Percentiles rank a stretch among this genome's conserved stretches.
phyloP scores from a whole-genome alignment of 257 asterid genomes.

The Salvia splendens region DNA sequence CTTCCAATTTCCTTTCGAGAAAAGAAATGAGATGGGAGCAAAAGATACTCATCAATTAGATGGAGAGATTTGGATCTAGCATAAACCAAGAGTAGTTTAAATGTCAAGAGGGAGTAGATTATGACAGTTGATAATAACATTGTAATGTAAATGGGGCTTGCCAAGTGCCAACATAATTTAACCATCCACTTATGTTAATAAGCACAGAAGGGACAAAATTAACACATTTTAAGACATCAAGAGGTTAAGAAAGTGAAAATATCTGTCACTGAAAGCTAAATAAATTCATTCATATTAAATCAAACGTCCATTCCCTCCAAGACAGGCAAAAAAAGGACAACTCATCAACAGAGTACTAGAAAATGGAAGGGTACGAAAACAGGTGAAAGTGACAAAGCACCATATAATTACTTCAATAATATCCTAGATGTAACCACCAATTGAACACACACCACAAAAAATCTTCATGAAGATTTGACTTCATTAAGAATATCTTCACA shows the following conservation, averaged over 20 bases:
- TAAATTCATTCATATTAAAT: slow-evolving; percentile 3
- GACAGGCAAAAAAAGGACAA: background rate
- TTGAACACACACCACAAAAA: slow-evolving; percentile 3
- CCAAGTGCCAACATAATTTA: background rate
- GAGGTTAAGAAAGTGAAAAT: slow-evolving; percentile 3
- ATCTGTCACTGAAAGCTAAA: background rate
- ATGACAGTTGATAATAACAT: slow-evolving; percentile 8
- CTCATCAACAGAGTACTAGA: slow-evolving; percentile 4
- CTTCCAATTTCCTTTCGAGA: background rate
- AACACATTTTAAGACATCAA: background rate
- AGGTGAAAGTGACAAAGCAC: slow-evolving; percentile 16
- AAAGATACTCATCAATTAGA: background rate
- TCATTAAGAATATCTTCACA: slow-evolving; percentile 18
- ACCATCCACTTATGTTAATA: background rate
- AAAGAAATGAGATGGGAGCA: background rate
- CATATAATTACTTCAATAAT: background rate
- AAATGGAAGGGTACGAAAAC: background rate
- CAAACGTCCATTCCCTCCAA: slow-evolving; percentile 8
- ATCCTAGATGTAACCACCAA: slow-evolving; percentile 15
- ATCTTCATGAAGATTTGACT: slow-evolving; percentile 11
- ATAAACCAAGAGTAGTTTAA: background rate
- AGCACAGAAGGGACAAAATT: background rate
- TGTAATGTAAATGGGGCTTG: background rate
- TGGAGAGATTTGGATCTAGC: slow-evolving; percentile 15
- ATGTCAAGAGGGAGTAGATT: background rate